These are phyloP conservation scores for Coniella vitis DNA, from an alignment of 2,329 filamentous ascomycete species.

Conservation along the genomic window DNA sequence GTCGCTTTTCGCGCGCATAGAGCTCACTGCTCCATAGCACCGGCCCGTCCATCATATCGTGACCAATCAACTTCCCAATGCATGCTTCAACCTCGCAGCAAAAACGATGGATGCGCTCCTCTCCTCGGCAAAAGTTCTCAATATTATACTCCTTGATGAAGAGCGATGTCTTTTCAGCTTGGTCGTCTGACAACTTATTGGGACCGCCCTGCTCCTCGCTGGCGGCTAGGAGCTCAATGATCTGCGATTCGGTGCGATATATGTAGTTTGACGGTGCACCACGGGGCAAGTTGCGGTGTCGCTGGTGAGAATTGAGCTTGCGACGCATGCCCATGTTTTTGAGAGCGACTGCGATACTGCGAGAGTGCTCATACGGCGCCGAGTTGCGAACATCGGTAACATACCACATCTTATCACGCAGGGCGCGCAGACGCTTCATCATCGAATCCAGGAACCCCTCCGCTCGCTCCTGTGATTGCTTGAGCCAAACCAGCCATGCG, in stretches of 20 bases:
- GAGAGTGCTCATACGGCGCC: slow-evolving; percentile 77
- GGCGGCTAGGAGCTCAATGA: slow-evolving; percentile 81
- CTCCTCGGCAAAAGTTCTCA: slow-evolving; percentile 89
- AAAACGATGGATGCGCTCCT: slow-evolving; percentile 91
- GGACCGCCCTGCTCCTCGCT: slow-evolving; percentile 78
- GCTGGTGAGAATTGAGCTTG: slow-evolving; percentile 45
- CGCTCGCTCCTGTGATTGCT: slow-evolving; percentile 72
- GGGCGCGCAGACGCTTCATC: slow-evolving; percentile 64
- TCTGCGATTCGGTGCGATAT: slow-evolving; percentile 74
- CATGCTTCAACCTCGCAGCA: slow-evolving; percentile 85
- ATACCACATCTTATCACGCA: slow-evolving; percentile 98
- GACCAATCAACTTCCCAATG: slow-evolving; percentile 76
- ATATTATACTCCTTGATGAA: slow-evolving; percentile 80
- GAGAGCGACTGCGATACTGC: slow-evolving; percentile 77
- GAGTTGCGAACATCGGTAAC: slow-evolving; percentile 90
- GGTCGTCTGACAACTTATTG: slow-evolving; percentile 94
- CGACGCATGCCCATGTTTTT: slow-evolving; percentile 79
- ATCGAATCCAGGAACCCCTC: slow-evolving; percentile 68
- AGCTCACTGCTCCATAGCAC: slow-evolving; percentile 90
- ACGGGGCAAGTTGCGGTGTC: slow-evolving; percentile 35
- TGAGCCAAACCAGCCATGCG: slow-evolving; percentile 76
- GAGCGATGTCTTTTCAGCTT: slow-evolving; percentile 73
- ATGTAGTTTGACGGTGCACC: slow-evolving; percentile 55
- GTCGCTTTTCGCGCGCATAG: slow-evolving; percentile 68
- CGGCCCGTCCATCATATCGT: slow-evolving; percentile 75